Conservation (phyloP, 139 green algal genomes). For the Chlamydomonas sp. region DNA sequence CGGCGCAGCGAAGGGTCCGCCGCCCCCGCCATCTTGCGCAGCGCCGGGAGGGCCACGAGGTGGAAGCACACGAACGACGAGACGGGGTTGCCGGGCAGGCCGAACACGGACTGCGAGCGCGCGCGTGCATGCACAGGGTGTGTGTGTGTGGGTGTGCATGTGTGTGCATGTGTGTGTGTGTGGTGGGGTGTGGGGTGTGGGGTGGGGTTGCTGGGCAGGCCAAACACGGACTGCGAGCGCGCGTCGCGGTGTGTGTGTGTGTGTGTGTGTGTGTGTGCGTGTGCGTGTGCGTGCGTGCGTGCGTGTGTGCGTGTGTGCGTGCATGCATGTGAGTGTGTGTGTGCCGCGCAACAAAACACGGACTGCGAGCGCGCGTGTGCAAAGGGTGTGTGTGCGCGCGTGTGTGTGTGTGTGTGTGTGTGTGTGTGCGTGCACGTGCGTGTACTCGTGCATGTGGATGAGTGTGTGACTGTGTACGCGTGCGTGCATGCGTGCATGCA, state of each 20-base stretch:
- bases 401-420: conserved; percentile 90
- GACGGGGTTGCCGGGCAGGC: conserved; percentile 82
- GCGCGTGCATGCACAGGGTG: conserved; percentile 94
- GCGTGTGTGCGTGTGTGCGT: too few species aligned
- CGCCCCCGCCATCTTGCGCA: conserved; percentile 78
- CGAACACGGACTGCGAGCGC: conserved; percentile 76
- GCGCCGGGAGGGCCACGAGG: conserved; percentile 73
- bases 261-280: conserved; percentile 90
- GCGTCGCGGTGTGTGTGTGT: conserved; percentile 70
- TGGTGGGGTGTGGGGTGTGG: too few species aligned
- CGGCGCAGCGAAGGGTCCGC: conserved; percentile 52
- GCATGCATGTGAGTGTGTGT: too few species aligned
- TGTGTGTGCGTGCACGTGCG: conserved; percentile 54
- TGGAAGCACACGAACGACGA: conserved; percentile 88
- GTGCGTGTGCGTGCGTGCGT: too few species aligned
- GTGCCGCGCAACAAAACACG: conserved; percentile 82
- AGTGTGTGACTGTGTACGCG: too few species aligned
- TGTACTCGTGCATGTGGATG: not conserved
- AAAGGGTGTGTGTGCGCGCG: conserved; percentile 90
- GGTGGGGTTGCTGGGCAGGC: too few species aligned
- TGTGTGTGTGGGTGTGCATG: not conserved
- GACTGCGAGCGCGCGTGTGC: conserved; percentile 61
- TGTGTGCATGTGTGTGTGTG: too few species aligned
- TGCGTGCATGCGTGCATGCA: too few species aligned
- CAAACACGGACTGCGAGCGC: conserved; percentile 83